Base-by-base conservation (phyloP, 208 protist genomes). In the Crithidia acanthocephali region DNA sequence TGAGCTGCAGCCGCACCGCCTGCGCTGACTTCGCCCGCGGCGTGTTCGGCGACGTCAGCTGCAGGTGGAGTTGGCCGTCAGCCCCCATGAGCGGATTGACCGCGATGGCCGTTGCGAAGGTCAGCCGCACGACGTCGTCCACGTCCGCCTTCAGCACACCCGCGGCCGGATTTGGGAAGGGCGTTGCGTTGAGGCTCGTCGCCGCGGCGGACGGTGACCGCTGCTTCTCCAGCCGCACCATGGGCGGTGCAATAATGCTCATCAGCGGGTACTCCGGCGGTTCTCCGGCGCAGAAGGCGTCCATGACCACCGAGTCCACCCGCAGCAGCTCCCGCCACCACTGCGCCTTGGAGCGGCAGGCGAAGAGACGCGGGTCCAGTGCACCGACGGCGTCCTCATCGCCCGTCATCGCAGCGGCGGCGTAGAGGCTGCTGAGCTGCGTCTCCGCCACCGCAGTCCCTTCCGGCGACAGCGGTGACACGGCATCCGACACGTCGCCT, bases 61-160 rank as follows among this genome's bases (percentile, higher is more conserved):
- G 27, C 7, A 66, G 47, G 30, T 71, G n/a, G 13, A 42, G 7
- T n/a, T 32, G 44, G 1, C 55, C 53, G 23, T 37, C 68, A 0
- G 61, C 40, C 11, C 66, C 65, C 18, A 40, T 35, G 1, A 88
- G 48, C 25, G 84, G 65, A 48, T 90, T 64, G 13, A 87, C 62
- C 18, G 66, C 65, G 53, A 45, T 85, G 23, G 23, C n/a, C 22
- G 72, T 67, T 37, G 37, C 35, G 47, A 90, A 74, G 27, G 48
- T 71, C 13, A 87, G 23, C 25, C 62, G 45, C 22, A 87, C 70
- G 7, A 66, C 76, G 32, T 87, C 79, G 33, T 77, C 76, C 48
- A 90, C 42, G 6, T 73, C 57, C 35, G 55, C 84, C 32, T 50
- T 48, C 27, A 76, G 20, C 6, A 55, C 32, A 2, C 33, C 47